Base-by-base conservation (phyloP, 2,329 filamentous ascomycete species). In the Claviceps digitariae region DNA sequence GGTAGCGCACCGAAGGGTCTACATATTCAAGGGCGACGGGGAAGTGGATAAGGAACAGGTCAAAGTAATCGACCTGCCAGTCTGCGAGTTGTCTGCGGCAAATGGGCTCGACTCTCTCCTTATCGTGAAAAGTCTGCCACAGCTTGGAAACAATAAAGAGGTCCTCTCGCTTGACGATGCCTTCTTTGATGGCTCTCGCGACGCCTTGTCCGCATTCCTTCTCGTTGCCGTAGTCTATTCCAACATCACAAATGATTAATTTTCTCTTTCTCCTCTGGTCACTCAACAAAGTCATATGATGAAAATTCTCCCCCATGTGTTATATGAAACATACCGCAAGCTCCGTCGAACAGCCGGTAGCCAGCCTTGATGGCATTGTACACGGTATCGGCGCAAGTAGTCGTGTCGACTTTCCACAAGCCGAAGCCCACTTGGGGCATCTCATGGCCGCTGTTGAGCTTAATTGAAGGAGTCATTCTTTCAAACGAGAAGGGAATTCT, bases 121-220 rank as follows among this genome's bases (percentile, higher is more conserved):
- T 77, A 63, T 91, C 85, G 75, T 95, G 88, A 80, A 90, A 95
- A 60, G 83, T 84, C 74, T 91, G 90, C 89, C 90, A 95, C 55
- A 95, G 84, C 77, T 95, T 95, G 70, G 85, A 89, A 59, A 90
- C 86, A 66, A 95, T 83, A 80, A 95, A 95, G 66, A 95, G 85
- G 25, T 95, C 88, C 70, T 87, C 82, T 56, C 87, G 84, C 75
- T 84, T 89, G 61, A 90, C 86, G 55, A 91, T 69, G 45, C 87
- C 86, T 10, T 93, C 87, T 65, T 84, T 78, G 71, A 93, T 88
- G 63, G 87, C 87, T 60, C 85, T 84, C 55, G 83, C 80, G 48
- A 91, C 77, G 62, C 87, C 87, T 66, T 90, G 72, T 55, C 87
- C 87, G 58, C 79, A 82, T 69, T 90, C 86, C 61, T 81, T 80